phyloP scores from a whole-genome alignment of 2,329 filamentous ascomycete species.

The Neoascochyta sp. region DNA sequence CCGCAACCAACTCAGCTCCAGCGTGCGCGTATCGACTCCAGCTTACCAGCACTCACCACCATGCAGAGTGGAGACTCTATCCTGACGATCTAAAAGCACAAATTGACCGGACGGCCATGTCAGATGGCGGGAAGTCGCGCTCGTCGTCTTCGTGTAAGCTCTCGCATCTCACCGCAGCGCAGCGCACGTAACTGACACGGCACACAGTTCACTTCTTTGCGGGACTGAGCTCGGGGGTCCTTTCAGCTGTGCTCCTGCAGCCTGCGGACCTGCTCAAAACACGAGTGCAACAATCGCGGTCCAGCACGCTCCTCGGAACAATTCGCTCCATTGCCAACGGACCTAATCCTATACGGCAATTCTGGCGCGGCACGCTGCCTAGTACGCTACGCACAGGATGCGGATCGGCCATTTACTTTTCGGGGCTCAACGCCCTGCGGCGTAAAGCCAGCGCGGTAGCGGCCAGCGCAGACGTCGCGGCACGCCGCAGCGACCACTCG shows the following conservation, averaged over 20 bases:
- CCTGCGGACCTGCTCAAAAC: constrained; percentile 96
- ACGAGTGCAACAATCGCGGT: constrained; percentile 81
- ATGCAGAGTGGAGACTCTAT: constrained; percentile 4
- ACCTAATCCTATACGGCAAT: constrained; percentile 63
- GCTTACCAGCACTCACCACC: constrained; percentile 1
- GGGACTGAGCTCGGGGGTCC: constrained; percentile 80
- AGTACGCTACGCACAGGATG: constrained; percentile 91
- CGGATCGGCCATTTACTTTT: constrained; percentile 92
- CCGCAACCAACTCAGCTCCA: constrained; percentile 3
- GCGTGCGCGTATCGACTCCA: too few relatives aligned
- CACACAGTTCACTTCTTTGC: constrained; percentile 71
- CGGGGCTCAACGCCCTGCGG: constrained; percentile 78
- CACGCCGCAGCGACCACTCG: constrained; percentile 43
- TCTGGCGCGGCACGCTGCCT: constrained; percentile 92
- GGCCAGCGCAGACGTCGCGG: constrained; percentile 11
- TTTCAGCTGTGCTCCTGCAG: constrained; percentile 86
- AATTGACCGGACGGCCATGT: constrained; percentile 44
- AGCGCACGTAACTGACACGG: constrained; percentile 3
- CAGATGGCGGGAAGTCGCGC: constrained; percentile 48
- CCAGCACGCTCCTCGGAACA: constrained; percentile 63
- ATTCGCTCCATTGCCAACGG: constrained; percentile 66
- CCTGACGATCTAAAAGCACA: constrained; percentile 18
- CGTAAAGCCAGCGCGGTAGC: constrained; percentile 52
- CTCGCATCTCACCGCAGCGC: neutral
- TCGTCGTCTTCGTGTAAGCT: constrained; percentile 50